These are phyloP conservation scores for Omphalotus olearius DNA, from an alignment of 1,284 basidiomycete genomes.

Conservation along the genomic window DNA sequence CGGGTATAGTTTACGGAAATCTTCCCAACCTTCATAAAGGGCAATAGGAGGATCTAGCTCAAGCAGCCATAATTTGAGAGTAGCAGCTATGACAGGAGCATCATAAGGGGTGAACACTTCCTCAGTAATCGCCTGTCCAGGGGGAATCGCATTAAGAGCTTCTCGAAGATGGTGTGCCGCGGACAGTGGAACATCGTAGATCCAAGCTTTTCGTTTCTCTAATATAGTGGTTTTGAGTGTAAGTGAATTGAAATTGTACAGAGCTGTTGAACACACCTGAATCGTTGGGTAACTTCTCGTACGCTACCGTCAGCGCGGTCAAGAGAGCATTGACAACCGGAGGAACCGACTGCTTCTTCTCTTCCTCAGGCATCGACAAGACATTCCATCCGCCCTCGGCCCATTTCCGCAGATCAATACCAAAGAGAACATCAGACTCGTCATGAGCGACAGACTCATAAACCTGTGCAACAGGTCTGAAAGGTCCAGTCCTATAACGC, in stretches of 20 bases:
- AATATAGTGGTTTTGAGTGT: not conserved
- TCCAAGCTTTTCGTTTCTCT: constrained; percentile 91
- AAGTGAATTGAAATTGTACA: not conserved
- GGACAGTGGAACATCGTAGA: constrained; percentile 85
- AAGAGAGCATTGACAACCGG: constrained; percentile 74
- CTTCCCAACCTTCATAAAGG: constrained; percentile 87
- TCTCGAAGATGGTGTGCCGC: constrained; percentile 83
- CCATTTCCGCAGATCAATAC: constrained; percentile 86
- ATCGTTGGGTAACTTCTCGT: constrained; percentile 60
- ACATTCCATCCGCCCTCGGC: constrained; percentile 68
- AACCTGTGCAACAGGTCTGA: constrained; percentile 77
- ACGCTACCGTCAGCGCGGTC: constrained; percentile 59
- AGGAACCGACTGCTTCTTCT: constrained; percentile 65
- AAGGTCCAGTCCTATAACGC: constrained; percentile 85
- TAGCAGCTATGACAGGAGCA: constrained; percentile 79
- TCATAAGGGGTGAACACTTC: constrained; percentile 74
- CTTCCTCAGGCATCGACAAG: constrained; percentile 27
- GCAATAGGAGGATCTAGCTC: constrained; percentile 83
- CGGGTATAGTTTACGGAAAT: constrained; percentile 81
- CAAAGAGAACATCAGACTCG: constrained; percentile 81
- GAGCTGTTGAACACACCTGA: constrained; percentile 40
- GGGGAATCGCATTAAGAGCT: constrained; percentile 69
- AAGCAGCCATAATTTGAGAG: constrained; percentile 82
- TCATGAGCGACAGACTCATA: constrained; percentile 83
- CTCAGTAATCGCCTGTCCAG: constrained; percentile 56